These are phyloP conservation scores for Phytophthora fragariaefolia DNA, from an alignment of 352 stramenopile species.

Conservation along the genomic window DNA sequence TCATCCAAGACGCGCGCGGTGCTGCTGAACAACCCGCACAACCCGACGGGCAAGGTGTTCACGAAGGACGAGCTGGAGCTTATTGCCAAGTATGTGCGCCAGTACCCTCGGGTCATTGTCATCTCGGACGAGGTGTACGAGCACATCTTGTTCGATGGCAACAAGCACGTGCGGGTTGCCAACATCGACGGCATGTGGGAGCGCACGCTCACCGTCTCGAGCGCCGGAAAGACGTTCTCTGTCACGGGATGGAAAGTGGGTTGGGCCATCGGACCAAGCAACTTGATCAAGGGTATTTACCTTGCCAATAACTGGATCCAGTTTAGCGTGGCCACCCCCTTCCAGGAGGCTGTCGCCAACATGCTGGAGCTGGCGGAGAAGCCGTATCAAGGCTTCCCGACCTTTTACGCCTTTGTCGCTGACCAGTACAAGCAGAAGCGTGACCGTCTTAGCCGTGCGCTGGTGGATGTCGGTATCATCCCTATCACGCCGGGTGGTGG, in stretches of 20 bases:
- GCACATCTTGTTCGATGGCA: conserved; percentile 93
- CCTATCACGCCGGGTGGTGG: conserved; percentile 69
- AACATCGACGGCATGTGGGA: conserved; percentile 87
- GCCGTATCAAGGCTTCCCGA: conserved; percentile 72
- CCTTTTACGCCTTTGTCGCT: conserved; percentile 85
- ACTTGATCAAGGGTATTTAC: conserved; percentile 75
- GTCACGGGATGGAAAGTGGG: conserved; percentile 95
- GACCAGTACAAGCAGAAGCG: conserved; percentile 80
- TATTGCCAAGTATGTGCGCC: conserved; percentile 90
- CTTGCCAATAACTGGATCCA: conserved; percentile 90
- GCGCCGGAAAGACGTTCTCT: conserved; percentile 92
- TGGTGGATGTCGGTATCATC: conserved; percentile 66
- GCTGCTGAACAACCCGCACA: conserved; percentile 98
- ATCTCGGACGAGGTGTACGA: conserved; percentile 99
- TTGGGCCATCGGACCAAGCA: conserved; percentile 89
- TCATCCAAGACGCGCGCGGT: conserved; percentile 94
- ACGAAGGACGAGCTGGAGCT: conserved; percentile 91
- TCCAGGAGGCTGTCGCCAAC: conserved; percentile 84
- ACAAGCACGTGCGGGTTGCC: conserved; percentile 72
- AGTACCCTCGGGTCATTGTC: conserved; percentile 91
- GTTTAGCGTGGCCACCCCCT: conserved; percentile 87
- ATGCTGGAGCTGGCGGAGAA: conserved; percentile 76
- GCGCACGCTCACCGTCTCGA: conserved; percentile 91
- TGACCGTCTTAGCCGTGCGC: conserved; percentile 58
- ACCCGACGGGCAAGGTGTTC: conserved; percentile 99